These are phyloP conservation scores for Medicago lupulina DNA, from an alignment of 306 rosid genomes.

Conservation along the genomic window DNA sequence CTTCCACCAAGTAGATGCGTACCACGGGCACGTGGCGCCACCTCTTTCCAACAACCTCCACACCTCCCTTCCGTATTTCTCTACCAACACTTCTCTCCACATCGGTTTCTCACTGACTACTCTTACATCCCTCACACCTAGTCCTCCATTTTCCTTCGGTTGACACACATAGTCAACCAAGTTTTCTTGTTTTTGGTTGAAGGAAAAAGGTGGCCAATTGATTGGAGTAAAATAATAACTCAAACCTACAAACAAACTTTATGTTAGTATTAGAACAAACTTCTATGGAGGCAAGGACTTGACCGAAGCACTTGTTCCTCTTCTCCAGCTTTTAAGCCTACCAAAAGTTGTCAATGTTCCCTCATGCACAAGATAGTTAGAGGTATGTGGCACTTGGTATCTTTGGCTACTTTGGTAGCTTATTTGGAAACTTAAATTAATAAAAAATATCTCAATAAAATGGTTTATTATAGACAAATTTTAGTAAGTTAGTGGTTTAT, in stretches of 20 bases:
- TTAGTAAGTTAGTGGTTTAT: no score
- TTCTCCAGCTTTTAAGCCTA: constrained; percentile 57
- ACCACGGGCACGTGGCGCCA: no score
- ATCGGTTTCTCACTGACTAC: no score
- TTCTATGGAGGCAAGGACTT: constrained; percentile 58
- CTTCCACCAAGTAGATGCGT: no score
- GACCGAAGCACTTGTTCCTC: constrained; percentile 53
- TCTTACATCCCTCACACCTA: no score
- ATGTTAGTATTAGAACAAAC: constrained; percentile 55
- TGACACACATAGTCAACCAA: background rate
- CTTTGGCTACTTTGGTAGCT: background rate
- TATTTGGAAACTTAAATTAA: no score
- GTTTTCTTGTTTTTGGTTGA: constrained; percentile 18
- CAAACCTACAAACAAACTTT: constrained; percentile 42
- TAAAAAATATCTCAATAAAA: no score
- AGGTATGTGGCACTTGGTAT: constrained; percentile 32
- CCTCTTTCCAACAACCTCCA: no score
- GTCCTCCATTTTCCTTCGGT: no score
- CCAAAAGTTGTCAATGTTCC: constrained; percentile 67
- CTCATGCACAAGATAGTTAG: constrained; percentile 27
- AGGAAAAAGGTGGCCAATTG: constrained; percentile 32
- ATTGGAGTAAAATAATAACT: constrained; percentile 37
- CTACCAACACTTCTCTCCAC: no score
- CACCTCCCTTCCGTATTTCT: no score
- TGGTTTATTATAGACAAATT: no score